Evolutionary conservation across 495 filamentous ascomycete genomes (phyloP), one percentile per base, ranked within the genome.

Genomic region (Penicillium bovifimosum): DNA sequence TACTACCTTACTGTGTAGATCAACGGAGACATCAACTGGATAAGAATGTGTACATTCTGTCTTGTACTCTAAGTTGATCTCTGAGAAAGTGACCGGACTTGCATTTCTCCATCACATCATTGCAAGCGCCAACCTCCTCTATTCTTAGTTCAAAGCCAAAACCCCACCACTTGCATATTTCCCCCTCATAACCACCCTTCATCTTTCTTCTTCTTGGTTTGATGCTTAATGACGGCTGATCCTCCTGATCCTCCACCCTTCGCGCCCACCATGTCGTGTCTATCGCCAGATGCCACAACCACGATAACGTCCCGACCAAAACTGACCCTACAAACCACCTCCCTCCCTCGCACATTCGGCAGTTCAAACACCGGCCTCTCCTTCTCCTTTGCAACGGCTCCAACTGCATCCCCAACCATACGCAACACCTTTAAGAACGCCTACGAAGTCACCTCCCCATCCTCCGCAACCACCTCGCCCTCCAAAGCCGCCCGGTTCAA

Each of bases 371-470:
- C 79, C 3, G 78, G 79, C 29, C 65, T 86, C 49, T 78, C 77
- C 20, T 66, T 83, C 43, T 72, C 80, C 27, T 68, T 80, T 38
- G 76, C 83, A 31, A 66, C 83, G 2, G 77, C 86, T 35, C 74
- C 86, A 14, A 80, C 80, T 28, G 74, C 76, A 9, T 91, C 88
- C 7, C 87, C 88, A 6, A 93, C 88, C 5, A 71, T 83, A 18
- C 86, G 87, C 65, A 95, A 92, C 64, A 95, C 88, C 32, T 85
- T 90, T 57, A 83, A 81, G 29, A 93, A 95, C 65, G 81, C 83
- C 50, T 90, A 90, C 63, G 83, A 86, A 27, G 78, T 79, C 29
- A 71, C 79, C n/a, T 83, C 82, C 13, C 81, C 86, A 42, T 76
- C 80, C 42, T 84, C 86, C 31, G 80, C 84, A 6, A 80, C 81